Evolutionary conservation across 768 basidiomycete species (phyloP).

Genomic region (Pholiota molesta): DNA sequence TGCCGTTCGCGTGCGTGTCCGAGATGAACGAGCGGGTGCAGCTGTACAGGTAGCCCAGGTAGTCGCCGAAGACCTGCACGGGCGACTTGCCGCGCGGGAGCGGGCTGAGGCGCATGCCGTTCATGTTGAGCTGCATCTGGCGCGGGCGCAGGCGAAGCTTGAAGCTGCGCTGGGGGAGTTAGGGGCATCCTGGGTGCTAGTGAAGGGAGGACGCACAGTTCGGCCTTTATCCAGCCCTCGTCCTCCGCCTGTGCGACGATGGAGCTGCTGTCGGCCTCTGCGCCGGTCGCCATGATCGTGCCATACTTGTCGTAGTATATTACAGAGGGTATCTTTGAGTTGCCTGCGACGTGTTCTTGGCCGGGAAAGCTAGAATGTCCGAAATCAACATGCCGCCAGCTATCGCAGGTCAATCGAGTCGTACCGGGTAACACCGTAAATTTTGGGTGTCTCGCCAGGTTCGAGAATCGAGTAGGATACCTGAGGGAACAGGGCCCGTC

Average conservation of each 20-base stretch:
- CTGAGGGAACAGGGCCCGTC: conserved; percentile 26
- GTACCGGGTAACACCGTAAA: conserved; percentile 79
- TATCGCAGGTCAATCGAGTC: conserved; percentile 16
- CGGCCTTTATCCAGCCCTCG: conserved; percentile 74
- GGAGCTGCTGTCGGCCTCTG: conserved; percentile 70
- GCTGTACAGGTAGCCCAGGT: conserved; percentile 70
- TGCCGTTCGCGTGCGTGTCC: conserved; percentile 83
- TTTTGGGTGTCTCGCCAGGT: conserved; percentile 80
- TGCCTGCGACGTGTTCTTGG: conserved; percentile 85
- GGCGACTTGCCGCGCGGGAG: conserved; percentile 70
- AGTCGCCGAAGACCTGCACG: conserved; percentile 81
- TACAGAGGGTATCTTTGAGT: conserved; percentile 80
- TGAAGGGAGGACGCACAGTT: conserved; percentile 54
- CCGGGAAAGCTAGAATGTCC: conserved; percentile 65
- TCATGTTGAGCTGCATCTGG: conserved; percentile 81
- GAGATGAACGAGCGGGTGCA: conserved; percentile 78
- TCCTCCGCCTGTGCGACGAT: conserved; percentile 71
- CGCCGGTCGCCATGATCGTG: conserved; percentile 70
- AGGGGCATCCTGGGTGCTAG: neutral
- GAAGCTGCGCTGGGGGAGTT: conserved; percentile 49
- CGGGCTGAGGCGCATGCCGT: conserved; percentile 75
- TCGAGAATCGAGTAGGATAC: conserved; percentile 83
- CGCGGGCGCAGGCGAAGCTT: conserved; percentile 79
- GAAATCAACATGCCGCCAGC: conserved; percentile 11
- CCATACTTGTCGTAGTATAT: conserved; percentile 75